Evolutionary conservation across 768 basidiomycete genomes (phyloP).

Genomic region (Calocybe indica): DNA sequence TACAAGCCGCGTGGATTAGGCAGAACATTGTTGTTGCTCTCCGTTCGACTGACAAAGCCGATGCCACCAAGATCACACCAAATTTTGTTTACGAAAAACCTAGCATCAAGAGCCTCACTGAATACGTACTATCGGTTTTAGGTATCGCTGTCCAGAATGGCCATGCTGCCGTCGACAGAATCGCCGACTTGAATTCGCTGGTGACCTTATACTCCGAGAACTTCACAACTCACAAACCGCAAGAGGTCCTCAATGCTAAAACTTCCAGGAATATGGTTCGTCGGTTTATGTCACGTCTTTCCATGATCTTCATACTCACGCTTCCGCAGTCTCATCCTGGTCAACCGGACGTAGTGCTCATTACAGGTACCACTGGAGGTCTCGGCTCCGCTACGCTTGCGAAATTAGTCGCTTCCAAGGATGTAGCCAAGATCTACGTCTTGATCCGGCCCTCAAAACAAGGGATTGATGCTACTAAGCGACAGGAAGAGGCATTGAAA

Average conservation of each 20-base stretch:
- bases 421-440: conserved; percentile 20
- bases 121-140: too few species aligned
- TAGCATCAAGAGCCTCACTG: conserved; percentile 5
- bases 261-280: too few species aligned
- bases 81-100: conserved; percentile 23
- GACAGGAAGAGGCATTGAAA: background rate
- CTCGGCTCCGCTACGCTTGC: conserved; percentile 24
- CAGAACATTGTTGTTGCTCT: conserved; percentile 21
- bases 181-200: background rate
- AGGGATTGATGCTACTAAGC: background rate
- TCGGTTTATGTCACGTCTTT: too few species aligned
- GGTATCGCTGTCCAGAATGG: background rate
- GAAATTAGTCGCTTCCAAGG: conserved; percentile 11
- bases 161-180: background rate
- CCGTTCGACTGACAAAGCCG: conserved; percentile 6
- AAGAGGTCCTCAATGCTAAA: background rate
- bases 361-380: conserved; percentile 30
- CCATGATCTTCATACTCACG: too few species aligned
- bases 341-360: conserved; percentile 16
- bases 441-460: conserved; percentile 14
- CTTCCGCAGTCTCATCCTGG: background rate
- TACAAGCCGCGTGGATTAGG: conserved; percentile 31
- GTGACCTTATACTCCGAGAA: background rate
- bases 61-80: conserved; percentile 11
- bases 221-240: background rate